phyloP scores from a whole-genome alignment of 1,139 yeast species.

The Casaregolazyma lundiana region DNA sequence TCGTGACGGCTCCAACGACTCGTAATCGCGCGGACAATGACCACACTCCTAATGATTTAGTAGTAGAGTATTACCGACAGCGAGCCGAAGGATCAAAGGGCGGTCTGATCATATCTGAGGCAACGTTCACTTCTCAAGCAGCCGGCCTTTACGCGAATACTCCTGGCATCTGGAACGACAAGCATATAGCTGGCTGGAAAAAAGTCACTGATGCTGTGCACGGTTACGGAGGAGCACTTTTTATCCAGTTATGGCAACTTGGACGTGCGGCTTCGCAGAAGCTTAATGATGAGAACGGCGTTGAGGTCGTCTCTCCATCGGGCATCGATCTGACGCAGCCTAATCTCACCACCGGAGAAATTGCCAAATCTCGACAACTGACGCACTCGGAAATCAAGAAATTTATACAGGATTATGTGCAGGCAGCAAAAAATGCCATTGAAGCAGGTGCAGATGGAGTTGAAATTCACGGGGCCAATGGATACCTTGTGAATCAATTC shows the following conservation, averaged over 20 bases:
- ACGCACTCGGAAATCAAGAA: slow-evolving; percentile 42
- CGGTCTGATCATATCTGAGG: slow-evolving; percentile 43
- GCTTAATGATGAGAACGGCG: slow-evolving; percentile 27
- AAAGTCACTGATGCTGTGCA: slow-evolving; percentile 37
- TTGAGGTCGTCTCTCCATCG: slow-evolving; percentile 28
- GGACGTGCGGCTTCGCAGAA: slow-evolving; percentile 36
- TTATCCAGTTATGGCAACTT: slow-evolving; percentile 39
- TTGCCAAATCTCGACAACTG: slow-evolving; percentile 36
- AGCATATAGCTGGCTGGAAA: slow-evolving; percentile 38
- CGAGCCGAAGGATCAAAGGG: slow-evolving; percentile 51
- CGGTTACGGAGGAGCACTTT: slow-evolving; percentile 34
- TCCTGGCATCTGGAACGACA: slow-evolving; percentile 46
- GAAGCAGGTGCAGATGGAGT: slow-evolving; percentile 65
- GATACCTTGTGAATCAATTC: slow-evolving; percentile 50
- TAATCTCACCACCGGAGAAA: slow-evolving; percentile 29
- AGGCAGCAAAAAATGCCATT: slow-evolving; percentile 44
- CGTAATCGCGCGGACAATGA: slow-evolving; percentile 38
- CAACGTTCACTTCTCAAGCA: slow-evolving; percentile 36
- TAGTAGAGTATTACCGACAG: slow-evolving; percentile 47
- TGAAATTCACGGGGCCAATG: slow-evolving; percentile 67
- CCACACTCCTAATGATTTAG: slow-evolving; percentile 44
- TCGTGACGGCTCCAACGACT: slow-evolving; percentile 53
- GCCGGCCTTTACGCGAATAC: slow-evolving; percentile 32
- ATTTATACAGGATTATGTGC: slow-evolving; percentile 34
- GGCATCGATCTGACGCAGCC: slow-evolving; percentile 24